These are phyloP conservation scores for Trichoderma atroviride DNA, from an alignment of 2,329 filamentous ascomycete genomes.

Conservation along the genomic window DNA sequence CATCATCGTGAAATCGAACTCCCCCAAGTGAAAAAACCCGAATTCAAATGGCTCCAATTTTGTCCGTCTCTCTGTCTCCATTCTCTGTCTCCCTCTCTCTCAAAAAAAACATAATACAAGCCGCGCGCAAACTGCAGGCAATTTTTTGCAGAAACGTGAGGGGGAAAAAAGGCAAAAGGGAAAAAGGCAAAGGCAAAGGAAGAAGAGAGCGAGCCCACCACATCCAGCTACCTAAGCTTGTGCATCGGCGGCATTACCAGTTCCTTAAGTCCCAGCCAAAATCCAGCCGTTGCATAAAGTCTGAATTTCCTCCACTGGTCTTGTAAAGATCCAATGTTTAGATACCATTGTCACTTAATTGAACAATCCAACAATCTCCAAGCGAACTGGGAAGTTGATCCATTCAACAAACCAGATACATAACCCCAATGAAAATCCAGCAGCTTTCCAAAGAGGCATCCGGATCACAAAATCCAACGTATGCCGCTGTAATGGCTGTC, in stretches of 20 bases:
- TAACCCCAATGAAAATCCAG: neutral
- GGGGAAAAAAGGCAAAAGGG: conserved; percentile 28
- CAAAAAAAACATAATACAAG: conserved; percentile 29
- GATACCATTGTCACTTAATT: neutral
- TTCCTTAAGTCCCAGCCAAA: neutral
- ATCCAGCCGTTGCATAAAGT: neutral
- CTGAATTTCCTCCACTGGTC: neutral
- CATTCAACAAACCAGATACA: neutral
- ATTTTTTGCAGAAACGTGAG: neutral
- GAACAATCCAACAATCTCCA: neutral
- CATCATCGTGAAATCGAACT: conserved; percentile 1
- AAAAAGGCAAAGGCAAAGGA: conserved; percentile 21
- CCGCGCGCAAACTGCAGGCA: conserved; percentile 10
- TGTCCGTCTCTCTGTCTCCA: neutral
- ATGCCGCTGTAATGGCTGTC: neutral
- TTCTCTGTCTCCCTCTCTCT: too few relatives aligned
- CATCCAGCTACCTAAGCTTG: conserved; percentile 11
- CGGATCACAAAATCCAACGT: neutral
- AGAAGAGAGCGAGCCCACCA: neutral
- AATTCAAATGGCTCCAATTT: conserved; percentile 1
- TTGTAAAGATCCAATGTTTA: neutral
- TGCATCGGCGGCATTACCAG: conserved; percentile 15
- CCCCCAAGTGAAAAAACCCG: conserved; percentile 16
- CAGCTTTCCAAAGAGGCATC: neutral
- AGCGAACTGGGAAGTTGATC: neutral